phyloP scores from a whole-genome alignment of 805 yeast genomes.

The Metschnikowia aberdeeniae region DNA sequence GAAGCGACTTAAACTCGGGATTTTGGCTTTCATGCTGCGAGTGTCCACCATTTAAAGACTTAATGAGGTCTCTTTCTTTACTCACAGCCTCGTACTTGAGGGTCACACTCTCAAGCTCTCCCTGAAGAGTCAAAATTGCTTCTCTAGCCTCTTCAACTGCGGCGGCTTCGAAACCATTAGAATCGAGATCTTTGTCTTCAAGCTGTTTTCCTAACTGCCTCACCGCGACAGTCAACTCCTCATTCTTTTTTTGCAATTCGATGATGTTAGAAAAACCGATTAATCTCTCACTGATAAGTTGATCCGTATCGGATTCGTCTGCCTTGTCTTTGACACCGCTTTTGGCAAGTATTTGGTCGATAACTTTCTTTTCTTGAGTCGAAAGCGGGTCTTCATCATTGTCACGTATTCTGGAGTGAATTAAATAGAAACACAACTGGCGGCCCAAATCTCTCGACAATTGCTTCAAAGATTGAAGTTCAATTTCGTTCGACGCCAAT shows the following conservation, averaged over 20 bases:
- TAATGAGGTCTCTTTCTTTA: constrained; percentile 68
- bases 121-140: constrained; percentile 60
- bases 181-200: constrained; percentile 55
- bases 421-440: constrained; percentile 73
- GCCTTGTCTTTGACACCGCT: constrained; percentile 27
- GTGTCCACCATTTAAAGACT: constrained; percentile 18
- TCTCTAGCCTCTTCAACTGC: constrained; percentile 63
- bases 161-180: constrained; percentile 39
- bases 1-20: constrained; percentile 22
- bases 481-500: constrained; percentile 43
- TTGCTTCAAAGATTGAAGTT: constrained; percentile 45
- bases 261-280: constrained; percentile 63
- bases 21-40: constrained; percentile 7
- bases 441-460: constrained; percentile 71
- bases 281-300: constrained; percentile 66
- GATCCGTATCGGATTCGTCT: constrained; percentile 63
- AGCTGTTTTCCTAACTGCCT: constrained; percentile 69
- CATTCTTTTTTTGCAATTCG: constrained; percentile 71
- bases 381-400: constrained; percentile 60
- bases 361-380: constrained; percentile 57
- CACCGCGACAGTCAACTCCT: constrained; percentile 62
- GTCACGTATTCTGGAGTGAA: constrained; percentile 58
- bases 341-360: constrained; percentile 49
- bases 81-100: constrained; percentile 49
- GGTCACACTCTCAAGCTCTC: constrained; percentile 50